Percentiles rank a stretch among this genome's conserved stretches.
These are phyloP conservation scores for Talaromyces rugulosus DNA, from an alignment of 2,329 filamentous ascomycete genomes.

Conservation along the genomic window DNA sequence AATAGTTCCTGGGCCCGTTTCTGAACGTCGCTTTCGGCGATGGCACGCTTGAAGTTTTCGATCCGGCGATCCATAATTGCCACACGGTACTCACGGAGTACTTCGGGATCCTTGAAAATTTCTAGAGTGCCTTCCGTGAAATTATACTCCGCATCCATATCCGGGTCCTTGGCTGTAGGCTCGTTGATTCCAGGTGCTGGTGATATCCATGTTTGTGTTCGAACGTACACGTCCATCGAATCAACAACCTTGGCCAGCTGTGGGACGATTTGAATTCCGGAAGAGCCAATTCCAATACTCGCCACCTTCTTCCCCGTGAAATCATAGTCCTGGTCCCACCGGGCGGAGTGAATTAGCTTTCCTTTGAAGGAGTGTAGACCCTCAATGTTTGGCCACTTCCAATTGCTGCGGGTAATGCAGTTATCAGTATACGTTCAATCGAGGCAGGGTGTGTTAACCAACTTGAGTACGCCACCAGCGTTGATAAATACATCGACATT, in stretches of 20 bases:
- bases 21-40: conserved; percentile 5
- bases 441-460: background rate
- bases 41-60: conserved; percentile 6
- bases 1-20: conserved; percentile 3
- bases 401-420: background rate
- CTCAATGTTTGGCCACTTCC: conserved; percentile 22
- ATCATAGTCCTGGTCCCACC: conserved; percentile 27
- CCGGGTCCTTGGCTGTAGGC: conserved; percentile 6
- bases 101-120: conserved; percentile 3
- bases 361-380: conserved; percentile 33
- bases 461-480: conserved; percentile 27
- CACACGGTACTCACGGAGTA: conserved; percentile 4
- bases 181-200: conserved; percentile 8
- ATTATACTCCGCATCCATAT: conserved; percentile 6
- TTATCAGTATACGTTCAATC: background rate
- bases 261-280: conserved; percentile 19
- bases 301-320: conserved; percentile 21
- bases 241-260: background rate
- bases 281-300: conserved; percentile 22
- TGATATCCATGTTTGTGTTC: conserved; percentile 9
- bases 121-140: conserved; percentile 4
- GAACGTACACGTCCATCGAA: conserved; percentile 6
- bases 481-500: conserved; percentile 22
- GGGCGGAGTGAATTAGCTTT: conserved; percentile 26
- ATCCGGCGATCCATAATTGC: conserved; percentile 8